Percentiles rank a stretch among this genome's conserved stretches.
phyloP scores from a whole-genome alignment of 345 rosid species.

The Mangifera indica region DNA sequence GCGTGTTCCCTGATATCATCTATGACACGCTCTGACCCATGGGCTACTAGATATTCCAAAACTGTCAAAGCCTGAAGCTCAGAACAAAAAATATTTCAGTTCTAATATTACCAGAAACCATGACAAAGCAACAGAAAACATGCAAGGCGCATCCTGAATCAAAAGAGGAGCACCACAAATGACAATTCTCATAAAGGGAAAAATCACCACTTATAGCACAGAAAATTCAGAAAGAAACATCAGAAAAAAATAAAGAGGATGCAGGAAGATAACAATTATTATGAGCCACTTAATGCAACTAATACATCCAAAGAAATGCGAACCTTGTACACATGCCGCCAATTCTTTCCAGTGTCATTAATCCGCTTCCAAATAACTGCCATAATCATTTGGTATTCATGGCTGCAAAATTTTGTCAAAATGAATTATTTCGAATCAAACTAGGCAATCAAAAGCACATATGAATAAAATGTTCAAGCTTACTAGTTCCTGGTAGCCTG shows the following conservation, averaged over 20 bases:
- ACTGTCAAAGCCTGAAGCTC: slow-evolving; percentile 76
- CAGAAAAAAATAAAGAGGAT: neutral
- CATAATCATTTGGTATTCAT: slow-evolving; percentile 88
- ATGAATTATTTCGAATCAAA: slow-evolving; percentile 13
- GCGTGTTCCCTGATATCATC: slow-evolving; percentile 87
- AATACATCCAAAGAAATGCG: slow-evolving; percentile 13
- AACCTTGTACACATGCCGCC: slow-evolving; percentile 98
- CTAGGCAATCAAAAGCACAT: slow-evolving; percentile 15
- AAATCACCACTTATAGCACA: neutral
- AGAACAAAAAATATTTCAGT: slow-evolving; percentile 23
- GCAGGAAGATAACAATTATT: neutral
- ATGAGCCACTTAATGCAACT: neutral
- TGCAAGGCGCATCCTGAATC: neutral
- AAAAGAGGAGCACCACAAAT: neutral
- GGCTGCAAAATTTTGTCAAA: slow-evolving; percentile 50
- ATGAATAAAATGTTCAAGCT: slow-evolving; percentile 26
- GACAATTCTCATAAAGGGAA: neutral
- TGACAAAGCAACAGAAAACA: neutral
- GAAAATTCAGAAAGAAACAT: neutral
- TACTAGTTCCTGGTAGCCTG: slow-evolving; percentile 84
- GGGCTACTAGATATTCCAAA: slow-evolving; percentile 82
- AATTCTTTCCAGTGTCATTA: slow-evolving; percentile 87
- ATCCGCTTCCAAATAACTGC: slow-evolving; percentile 81
- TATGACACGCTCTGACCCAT: slow-evolving; percentile 90
- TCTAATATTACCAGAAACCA: slow-evolving; percentile 2